Conservation (phyloP, 2,329 filamentous ascomycete species). For the Xylaria sp. region DNA sequence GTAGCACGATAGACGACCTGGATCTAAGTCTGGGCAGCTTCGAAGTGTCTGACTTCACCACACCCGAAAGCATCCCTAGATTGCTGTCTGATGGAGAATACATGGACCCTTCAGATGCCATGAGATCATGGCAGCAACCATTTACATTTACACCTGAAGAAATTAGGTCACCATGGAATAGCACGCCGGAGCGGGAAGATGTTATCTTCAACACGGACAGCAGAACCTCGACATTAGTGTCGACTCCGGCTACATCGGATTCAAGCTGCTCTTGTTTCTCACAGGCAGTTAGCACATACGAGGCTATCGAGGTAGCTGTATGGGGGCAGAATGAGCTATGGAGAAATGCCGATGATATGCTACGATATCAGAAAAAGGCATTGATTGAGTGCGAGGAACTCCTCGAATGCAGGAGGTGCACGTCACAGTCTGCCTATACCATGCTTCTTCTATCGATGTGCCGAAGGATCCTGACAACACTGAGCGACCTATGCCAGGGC, state of each 20-base stretch:
- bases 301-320: constrained; percentile 27
- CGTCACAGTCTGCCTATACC: constrained; percentile 26
- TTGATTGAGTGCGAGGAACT: constrained; percentile 27
- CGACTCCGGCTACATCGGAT: constrained; percentile 12
- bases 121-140: constrained; percentile 26
- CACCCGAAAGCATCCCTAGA: constrained; percentile 15
- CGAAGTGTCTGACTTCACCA: constrained; percentile 25
- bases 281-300: constrained; percentile 25
- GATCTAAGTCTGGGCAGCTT: constrained; percentile 22
- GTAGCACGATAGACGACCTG: constrained; percentile 22
- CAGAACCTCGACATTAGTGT: constrained; percentile 19
- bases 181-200: constrained; percentile 26
- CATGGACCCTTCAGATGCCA: constrained; percentile 26
- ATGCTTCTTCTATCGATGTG: constrained; percentile 31
- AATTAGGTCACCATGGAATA: constrained; percentile 22
- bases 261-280: constrained; percentile 27
- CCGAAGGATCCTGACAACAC: constrained; percentile 21
- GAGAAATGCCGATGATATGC: constrained; percentile 26
- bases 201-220: constrained; percentile 11
- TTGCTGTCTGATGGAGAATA: constrained; percentile 25
- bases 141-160: constrained; percentile 21
- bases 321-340: constrained; percentile 26
- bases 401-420: constrained; percentile 25
- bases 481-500: constrained; percentile 21
- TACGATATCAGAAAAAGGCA: constrained; percentile 28